Conservation (phyloP, 2,329 filamentous ascomycete genomes). For the Cryphonectria nitschkei region DNA sequence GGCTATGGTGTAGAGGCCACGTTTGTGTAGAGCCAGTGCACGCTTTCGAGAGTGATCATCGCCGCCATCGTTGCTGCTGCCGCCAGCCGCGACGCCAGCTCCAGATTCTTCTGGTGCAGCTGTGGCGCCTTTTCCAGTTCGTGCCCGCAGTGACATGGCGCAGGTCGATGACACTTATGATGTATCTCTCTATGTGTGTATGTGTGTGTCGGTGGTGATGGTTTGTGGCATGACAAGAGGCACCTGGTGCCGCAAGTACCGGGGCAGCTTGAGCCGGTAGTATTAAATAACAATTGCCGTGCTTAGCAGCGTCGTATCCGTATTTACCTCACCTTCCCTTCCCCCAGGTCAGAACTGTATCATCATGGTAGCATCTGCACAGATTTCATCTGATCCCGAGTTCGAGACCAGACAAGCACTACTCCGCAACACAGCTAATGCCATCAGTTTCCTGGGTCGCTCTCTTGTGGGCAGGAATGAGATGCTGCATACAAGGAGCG, state of each 20-base stretch:
- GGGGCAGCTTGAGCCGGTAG: not conserved
- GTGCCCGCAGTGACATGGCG: not conserved
- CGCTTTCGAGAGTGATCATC: not conserved
- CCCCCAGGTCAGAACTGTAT: no score
- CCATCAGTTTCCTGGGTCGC: no score
- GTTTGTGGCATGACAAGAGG: no score
- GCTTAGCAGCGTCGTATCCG: no score
- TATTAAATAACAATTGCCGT: not conserved
- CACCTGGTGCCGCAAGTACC: not conserved
- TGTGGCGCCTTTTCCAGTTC: not conserved
- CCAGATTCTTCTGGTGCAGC: not conserved
- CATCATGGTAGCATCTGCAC: no score
- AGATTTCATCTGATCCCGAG: no score
- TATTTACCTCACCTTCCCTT: no score
- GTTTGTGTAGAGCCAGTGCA: constrained; percentile 17
- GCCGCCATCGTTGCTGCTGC: not conserved
- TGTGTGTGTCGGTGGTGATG: not conserved
- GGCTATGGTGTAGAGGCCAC: constrained; percentile 1
- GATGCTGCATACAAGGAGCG: no score
- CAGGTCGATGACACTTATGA: not conserved
- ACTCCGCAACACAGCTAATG: no score
- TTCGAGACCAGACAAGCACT: no score
- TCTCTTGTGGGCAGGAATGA: no score
- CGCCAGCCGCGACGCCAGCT: not conserved
- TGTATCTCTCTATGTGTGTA: not conserved